phyloP scores from a whole-genome alignment of 768 basidiomycete genomes.

The Rhizopogon sp. region DNA sequence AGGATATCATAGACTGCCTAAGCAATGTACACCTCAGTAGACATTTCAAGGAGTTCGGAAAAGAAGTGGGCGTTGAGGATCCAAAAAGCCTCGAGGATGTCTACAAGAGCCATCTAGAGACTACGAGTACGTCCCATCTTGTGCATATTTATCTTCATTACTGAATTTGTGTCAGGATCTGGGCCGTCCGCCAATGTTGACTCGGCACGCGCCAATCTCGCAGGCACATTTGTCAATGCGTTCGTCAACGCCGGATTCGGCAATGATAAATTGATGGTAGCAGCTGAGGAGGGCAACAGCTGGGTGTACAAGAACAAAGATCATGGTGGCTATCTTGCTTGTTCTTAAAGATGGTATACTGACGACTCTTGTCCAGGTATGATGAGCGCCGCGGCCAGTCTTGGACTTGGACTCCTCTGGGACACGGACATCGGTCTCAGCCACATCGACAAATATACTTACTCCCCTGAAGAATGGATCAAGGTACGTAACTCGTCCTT shows the following conservation, averaged over 20 bases:
- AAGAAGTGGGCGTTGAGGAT: conserved; percentile 86
- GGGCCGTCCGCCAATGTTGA: conserved; percentile 75
- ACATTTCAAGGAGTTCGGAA: conserved; percentile 88
- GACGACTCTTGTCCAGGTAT: conserved; percentile 51
- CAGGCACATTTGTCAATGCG: conserved; percentile 97
- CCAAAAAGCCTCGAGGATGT: conserved; percentile 94
- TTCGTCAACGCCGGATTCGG: conserved; percentile 99
- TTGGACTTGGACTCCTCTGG: conserved; percentile 93
- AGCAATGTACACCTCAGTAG: conserved; percentile 80
- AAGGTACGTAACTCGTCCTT: conserved; percentile 43
- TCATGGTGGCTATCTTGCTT: conserved; percentile 55
- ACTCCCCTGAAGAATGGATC: conserved; percentile 93
- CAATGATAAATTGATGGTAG: conserved; percentile 98
- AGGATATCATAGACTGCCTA: conserved; percentile 81
- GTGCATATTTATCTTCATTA: background rate
- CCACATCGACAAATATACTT: conserved; percentile 97
- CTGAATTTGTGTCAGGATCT: conserved; percentile 38
- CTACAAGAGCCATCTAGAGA: conserved; percentile 95
- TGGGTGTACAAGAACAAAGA: conserved; percentile 99
- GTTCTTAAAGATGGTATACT: background rate
- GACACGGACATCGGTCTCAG: conserved; percentile 91
- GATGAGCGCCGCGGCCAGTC: conserved; percentile 93
- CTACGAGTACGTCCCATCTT: conserved; percentile 52
- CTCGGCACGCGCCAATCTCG: conserved; percentile 90
- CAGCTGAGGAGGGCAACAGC: conserved; percentile 91